Conservation (phyloP, 768 basidiomycete genomes). For the Lactarius hengduanensis region DNA sequence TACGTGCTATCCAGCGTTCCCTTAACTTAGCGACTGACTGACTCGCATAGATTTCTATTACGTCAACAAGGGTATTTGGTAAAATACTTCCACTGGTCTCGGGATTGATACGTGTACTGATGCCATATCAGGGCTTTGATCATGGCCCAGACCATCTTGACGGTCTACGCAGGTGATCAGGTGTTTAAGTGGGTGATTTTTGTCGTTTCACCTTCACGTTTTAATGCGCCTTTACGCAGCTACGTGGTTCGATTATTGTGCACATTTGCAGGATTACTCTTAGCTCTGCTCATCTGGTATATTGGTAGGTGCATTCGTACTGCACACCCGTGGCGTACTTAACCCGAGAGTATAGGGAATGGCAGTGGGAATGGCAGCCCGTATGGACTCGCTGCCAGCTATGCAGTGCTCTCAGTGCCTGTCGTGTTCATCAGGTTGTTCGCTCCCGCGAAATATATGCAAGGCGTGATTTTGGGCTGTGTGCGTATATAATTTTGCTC, state of each 20-base stretch:
- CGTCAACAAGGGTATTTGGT: conserved; percentile 48
- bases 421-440: conserved; percentile 50
- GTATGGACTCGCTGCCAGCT: conserved; percentile 51
- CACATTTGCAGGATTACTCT: conserved; percentile 46
- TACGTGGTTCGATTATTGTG: conserved; percentile 48
- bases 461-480: conserved; percentile 39
- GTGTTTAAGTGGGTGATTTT: conserved; percentile 43
- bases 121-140: conserved; percentile 46
- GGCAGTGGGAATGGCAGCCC: conserved; percentile 49
- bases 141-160: conserved; percentile 58
- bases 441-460: conserved; percentile 41
- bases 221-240: conserved; percentile 28
- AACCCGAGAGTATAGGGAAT: conserved; percentile 35
- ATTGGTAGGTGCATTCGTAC: conserved; percentile 36
- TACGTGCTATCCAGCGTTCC: conserved; percentile 32
- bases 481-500: conserved; percentile 34
- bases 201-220: not conserved
- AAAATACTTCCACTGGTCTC: not conserved
- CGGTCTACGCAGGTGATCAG: conserved; percentile 58
- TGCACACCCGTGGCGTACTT: not conserved
- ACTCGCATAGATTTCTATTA: conserved; percentile 42
- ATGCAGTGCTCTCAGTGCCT: conserved; percentile 47
- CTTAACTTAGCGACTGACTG: conserved; percentile 11
- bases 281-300: conserved; percentile 53
- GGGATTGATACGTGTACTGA: not conserved